These are phyloP conservation scores for Cutaneotrichosporon cutaneum DNA, from an alignment of 1,284 basidiomycete genomes.

Conservation along the genomic window DNA sequence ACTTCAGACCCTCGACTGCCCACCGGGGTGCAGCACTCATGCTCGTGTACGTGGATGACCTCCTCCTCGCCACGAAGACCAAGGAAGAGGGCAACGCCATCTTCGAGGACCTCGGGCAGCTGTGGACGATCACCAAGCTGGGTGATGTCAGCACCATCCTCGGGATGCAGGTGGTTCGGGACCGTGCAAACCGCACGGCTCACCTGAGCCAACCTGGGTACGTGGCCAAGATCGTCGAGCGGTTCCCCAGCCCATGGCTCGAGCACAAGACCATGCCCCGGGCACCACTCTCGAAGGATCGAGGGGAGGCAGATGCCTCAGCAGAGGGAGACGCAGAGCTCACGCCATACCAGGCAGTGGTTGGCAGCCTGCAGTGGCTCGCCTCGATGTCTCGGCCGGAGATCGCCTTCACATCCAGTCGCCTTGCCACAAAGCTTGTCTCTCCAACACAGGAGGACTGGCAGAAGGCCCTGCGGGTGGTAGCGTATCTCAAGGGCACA, in stretches of 20 bases:
- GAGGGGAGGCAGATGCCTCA: neutral
- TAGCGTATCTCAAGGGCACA: slow-evolving; percentile 54
- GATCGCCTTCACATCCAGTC: slow-evolving; percentile 35
- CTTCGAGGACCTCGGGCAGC: neutral
- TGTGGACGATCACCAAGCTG: neutral
- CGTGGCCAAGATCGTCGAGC: slow-evolving; percentile 49
- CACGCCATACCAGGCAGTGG: slow-evolving; percentile 27
- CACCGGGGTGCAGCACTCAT: slow-evolving; percentile 6
- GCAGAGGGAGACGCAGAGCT: neutral
- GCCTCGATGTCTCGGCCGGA: slow-evolving; percentile 34
- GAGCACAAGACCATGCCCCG: slow-evolving; percentile 19
- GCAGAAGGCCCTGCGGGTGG: slow-evolving; percentile 52
- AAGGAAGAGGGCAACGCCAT: neutral
- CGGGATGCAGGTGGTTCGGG: slow-evolving; percentile 38
- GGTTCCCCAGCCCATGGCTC: slow-evolving; percentile 31
- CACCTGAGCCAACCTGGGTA: slow-evolving; percentile 52
- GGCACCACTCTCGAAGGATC: slow-evolving; percentile 6
- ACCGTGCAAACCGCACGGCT: slow-evolving; percentile 37
- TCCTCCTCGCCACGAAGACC: slow-evolving; percentile 16
- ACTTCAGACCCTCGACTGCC: slow-evolving; percentile 21
- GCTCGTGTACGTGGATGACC: slow-evolving; percentile 24
- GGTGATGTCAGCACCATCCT: slow-evolving; percentile 29
- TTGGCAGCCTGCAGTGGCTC: slow-evolving; percentile 38
- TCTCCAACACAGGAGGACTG: slow-evolving; percentile 45
- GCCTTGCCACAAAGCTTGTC: slow-evolving; percentile 25